Evolutionary conservation across 352 stramenopile species (phyloP).

Genomic region (Pelagophyceae sp.): DNA sequence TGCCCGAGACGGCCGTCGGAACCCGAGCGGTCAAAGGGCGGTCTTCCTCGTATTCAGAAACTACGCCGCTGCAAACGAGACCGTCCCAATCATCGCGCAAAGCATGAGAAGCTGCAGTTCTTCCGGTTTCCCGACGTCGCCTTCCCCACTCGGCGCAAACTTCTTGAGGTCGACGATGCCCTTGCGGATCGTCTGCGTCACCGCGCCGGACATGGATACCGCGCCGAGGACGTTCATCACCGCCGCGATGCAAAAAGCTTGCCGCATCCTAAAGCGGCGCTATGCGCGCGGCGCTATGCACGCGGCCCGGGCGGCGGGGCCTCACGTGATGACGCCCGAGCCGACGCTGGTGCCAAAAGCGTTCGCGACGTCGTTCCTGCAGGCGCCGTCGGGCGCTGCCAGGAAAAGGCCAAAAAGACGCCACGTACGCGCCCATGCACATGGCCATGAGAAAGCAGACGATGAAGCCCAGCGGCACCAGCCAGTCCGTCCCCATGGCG

Average conservation of each 20-base stretch:
- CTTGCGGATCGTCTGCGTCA: conserved; percentile 49
- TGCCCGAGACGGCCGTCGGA: too few relatives aligned
- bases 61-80: too few relatives aligned
- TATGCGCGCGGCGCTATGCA: too few relatives aligned
- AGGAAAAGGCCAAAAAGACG: too few relatives aligned
- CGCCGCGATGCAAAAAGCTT: conserved; percentile 41
- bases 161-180: conserved; percentile 36
- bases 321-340: conserved; percentile 34
- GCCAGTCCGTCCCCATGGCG: neutral
- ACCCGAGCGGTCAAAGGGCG: too few relatives aligned
- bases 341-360: conserved; percentile 47
- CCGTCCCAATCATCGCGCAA: neutral
- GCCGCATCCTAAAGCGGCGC: conserved; percentile 40
- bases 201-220: conserved; percentile 44
- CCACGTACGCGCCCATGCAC: conserved; percentile 27
- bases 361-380: conserved; percentile 48
- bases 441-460: conserved; percentile 4
- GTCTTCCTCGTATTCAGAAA: too few relatives aligned
- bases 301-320: too few relatives aligned
- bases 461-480: neutral
- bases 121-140: conserved; percentile 41
- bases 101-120: conserved; percentile 41
- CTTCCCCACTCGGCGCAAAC: too few relatives aligned
- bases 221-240: conserved; percentile 47
- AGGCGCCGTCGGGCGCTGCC: too few relatives aligned